A percentile compares a stretch with the other conserved stretches of the same genome.
These are phyloP conservation scores for Syzygium syzygioides DNA, from an alignment of 441 rosid genomes.

Conservation along the genomic window DNA sequence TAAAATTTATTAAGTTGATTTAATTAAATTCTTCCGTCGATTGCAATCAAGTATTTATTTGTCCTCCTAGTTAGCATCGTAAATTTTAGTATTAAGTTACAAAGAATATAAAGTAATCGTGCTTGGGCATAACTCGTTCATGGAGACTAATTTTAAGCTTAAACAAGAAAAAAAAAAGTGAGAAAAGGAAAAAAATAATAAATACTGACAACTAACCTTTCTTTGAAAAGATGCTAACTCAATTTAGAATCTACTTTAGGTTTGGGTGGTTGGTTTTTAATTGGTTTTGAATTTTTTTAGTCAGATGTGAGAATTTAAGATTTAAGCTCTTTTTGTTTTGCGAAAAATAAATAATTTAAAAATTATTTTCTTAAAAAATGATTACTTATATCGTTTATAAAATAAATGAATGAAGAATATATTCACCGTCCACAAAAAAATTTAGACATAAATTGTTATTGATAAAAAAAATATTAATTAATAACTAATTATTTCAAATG, in stretches of 20 bases:
- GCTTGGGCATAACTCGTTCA: not conserved
- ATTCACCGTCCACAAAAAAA: too few relatives aligned
- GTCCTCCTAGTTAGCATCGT: not conserved
- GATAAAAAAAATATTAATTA: too few relatives aligned
- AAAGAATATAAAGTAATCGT: not conserved
- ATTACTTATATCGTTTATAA: too few relatives aligned
- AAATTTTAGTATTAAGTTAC: not conserved
- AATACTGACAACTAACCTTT: not conserved
- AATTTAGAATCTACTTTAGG: not conserved
- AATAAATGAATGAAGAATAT: too few relatives aligned
- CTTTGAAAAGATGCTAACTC: not conserved
- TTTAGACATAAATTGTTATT: too few relatives aligned
- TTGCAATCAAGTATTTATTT: not conserved
- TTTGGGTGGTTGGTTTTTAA: not conserved
- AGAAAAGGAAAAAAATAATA: not conserved
- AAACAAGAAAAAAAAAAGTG: fast-evolving
- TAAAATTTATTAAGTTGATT: too few relatives aligned
- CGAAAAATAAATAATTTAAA: too few relatives aligned
- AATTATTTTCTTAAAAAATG: too few relatives aligned
- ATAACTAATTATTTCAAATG: too few relatives aligned
- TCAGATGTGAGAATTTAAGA: not conserved
- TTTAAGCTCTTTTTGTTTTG: too few relatives aligned
- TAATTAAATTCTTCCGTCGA: too few relatives aligned
- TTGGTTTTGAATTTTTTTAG: not conserved
- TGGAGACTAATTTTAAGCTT: not conserved